phyloP scores from a whole-genome alignment of 768 basidiomycete genomes.

The Ephemerocybe angulata region DNA sequence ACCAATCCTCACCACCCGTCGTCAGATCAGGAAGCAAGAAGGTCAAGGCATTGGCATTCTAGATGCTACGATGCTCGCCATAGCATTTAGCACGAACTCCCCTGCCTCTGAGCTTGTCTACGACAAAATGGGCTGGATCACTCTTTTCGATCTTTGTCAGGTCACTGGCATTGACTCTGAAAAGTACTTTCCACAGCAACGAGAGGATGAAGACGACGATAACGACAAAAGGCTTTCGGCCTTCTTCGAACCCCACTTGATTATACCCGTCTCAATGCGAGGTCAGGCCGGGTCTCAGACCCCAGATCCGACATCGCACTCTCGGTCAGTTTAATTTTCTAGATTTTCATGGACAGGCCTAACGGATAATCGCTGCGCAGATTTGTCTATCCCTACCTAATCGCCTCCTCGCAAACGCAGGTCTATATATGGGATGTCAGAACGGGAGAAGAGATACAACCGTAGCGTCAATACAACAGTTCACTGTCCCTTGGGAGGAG shows the following conservation, averaged over 20 bases:
- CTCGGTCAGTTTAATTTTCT: background rate
- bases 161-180: background rate
- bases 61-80: no score
- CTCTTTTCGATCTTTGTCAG: no score
- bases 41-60: no score
- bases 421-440: conserved; percentile 65
- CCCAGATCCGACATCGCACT: background rate
- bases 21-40: no score
- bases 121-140: no score
- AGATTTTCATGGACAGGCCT: background rate
- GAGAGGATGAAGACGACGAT: background rate
- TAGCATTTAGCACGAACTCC: no score
- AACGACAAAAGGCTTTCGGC: background rate
- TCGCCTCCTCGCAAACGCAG: conserved; percentile 40
- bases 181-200: background rate
- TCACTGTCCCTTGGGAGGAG: background rate
- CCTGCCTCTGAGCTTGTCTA: no score
- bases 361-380: background rate
- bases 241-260: conserved; percentile 12
- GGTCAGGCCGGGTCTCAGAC: background rate
- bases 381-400: conserved; percentile 56
- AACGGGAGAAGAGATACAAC: conserved; percentile 46
- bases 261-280: conserved; percentile 5
- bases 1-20: background rate
- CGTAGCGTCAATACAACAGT: conserved; percentile 37